Evolutionary conservation across 129 eudicot species (phyloP), one percentile per base, ranked within the genome.

Genomic region (Escallonia herrerae): DNA sequence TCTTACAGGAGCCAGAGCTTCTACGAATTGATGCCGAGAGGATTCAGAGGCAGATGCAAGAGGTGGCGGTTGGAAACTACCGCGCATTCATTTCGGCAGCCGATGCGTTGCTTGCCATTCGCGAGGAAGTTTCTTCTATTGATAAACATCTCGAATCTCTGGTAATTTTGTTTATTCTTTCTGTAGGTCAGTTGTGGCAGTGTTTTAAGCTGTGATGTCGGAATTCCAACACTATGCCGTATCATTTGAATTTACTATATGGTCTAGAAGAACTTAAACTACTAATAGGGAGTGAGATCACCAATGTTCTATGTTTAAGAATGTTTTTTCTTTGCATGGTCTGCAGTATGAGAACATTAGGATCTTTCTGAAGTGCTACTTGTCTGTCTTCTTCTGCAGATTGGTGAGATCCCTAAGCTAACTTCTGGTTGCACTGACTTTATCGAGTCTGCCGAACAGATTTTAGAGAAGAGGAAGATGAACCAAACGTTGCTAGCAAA

Each of bases 1-100:
- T 14, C 3, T 48, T 43, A 1, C 13, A 85, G 90, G 99, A 89
- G 64, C 99, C 99, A 59, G 99, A 94, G 86, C 86, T 94, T 45
- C 80, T 94, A 11, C 90, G 99, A 48, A 97, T 94, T 8, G 99
- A 94, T 79, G 99, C 97, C 10, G 99, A 94, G 83, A 74, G 97
- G 71, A 90, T 90, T 59, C 86, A 76, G 82, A 63, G 93, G 70
- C 99, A 94, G 88, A 94, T 94, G 96, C 96, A 88, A 73, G 99
- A 93, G 80, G 99, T 89, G 57, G 99, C 99, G 7, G 99, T 93
- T 15, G 80, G 79, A 8, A 90, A 90, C 76, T 90, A 93, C 78
- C 93, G 99, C 3, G 91, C 99, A 0, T 93, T 93, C 74, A 93
- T 93, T 49, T 81, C 93, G 6, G 96, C 95, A 2, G 95, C 96